Conservation (phyloP, 257 asterid genomes). For the Nicotiana obtusifolia region DNA sequence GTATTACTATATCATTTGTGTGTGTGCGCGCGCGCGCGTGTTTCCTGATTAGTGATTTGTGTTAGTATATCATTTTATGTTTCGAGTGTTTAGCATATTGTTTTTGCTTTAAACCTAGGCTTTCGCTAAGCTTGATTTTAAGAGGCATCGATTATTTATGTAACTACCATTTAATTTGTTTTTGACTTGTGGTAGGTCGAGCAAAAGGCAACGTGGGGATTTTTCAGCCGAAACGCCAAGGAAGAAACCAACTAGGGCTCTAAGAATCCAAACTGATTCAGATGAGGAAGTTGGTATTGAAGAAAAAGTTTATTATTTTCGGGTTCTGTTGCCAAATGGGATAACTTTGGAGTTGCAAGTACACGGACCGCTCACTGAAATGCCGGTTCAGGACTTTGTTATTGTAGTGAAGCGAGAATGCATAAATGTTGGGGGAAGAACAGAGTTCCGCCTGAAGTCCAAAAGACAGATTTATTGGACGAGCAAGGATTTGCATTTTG, state of each 20-base stretch:
- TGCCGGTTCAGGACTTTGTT: slow-evolving; percentile 34
- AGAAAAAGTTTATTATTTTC: slow-evolving; percentile 24
- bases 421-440: background rate
- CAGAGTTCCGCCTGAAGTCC: background rate
- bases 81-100: no score
- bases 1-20: no score
- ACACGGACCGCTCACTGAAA: slow-evolving; percentile 8
- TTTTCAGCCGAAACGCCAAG: slow-evolving; percentile 14
- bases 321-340: slow-evolving; percentile 56
- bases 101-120: background rate
- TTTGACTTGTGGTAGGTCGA: slow-evolving; percentile 9
- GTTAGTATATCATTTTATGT: no score
- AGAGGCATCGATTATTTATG: background rate
- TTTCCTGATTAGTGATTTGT: no score
- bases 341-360: slow-evolving; percentile 34
- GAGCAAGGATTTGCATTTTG: slow-evolving; percentile 31
- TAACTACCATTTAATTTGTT: background rate
- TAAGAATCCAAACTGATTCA: background rate
- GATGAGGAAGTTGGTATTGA: background rate
- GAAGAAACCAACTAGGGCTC: slow-evolving; percentile 18
- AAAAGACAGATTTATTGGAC: slow-evolving; percentile 41
- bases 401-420: slow-evolving; percentile 21
- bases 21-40: no score
- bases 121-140: background rate
- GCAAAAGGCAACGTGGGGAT: slow-evolving; percentile 36